These are phyloP conservation scores for Podaxis rugospora DNA, from an alignment of 768 basidiomycete species.

Conservation along the genomic window DNA sequence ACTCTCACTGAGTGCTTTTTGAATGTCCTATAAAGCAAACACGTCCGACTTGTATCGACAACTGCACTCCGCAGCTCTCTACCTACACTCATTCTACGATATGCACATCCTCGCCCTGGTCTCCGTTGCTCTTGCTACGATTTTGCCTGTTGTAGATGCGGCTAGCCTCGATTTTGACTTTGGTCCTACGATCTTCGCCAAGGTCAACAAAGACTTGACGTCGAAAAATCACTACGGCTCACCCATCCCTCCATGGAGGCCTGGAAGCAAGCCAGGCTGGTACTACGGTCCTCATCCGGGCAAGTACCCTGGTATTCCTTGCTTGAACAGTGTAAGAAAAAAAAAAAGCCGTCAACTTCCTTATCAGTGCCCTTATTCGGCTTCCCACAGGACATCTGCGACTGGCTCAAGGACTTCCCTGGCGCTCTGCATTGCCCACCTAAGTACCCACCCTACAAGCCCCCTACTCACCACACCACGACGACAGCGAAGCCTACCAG, in stretches of 20 bases:
- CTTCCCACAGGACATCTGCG: conserved; percentile 30
- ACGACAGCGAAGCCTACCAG: conserved; percentile 13
- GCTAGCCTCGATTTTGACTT: conserved; percentile 17
- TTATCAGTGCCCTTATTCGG: not conserved
- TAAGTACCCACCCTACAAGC: conserved; percentile 34
- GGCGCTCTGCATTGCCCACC: conserved; percentile 2
- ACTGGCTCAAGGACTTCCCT: conserved; percentile 30
- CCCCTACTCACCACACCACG: conserved; percentile 16
- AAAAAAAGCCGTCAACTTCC: no score
- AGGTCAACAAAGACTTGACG: conserved; percentile 19
- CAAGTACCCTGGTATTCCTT: conserved; percentile 23
- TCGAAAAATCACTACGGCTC: conserved; percentile 26
- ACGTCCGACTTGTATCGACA: not conserved
- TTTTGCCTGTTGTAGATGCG: not conserved
- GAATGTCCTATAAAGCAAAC: not conserved
- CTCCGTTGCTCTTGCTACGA: not conserved
- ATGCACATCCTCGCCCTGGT: not conserved
- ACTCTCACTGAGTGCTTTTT: not conserved
- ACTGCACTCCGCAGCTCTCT: not conserved
- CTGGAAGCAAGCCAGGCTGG: conserved; percentile 34
- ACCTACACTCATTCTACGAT: not conserved
- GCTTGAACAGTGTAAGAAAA: conserved; percentile 29
- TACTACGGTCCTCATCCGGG: conserved; percentile 32
- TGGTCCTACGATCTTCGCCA: conserved; percentile 15
- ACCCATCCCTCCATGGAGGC: conserved; percentile 32